Conservation (phyloP, 768 basidiomycete genomes). For the Gloeostereum incarnatum region DNA sequence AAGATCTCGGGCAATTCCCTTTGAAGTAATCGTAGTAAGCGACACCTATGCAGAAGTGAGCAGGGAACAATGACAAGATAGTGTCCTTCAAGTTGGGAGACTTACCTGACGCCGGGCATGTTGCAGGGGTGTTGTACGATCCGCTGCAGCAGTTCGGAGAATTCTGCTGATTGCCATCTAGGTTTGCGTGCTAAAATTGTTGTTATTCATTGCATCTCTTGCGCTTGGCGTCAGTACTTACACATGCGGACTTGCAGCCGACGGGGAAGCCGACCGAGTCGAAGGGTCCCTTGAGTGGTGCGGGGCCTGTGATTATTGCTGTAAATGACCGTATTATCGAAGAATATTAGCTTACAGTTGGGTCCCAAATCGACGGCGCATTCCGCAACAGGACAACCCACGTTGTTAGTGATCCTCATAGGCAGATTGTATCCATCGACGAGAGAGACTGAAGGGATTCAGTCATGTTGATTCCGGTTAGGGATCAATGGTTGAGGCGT, state of each 20-base stretch:
- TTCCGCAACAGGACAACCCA: constrained; percentile 41
- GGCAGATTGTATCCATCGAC: constrained; percentile 64
- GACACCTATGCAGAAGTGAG: constrained; percentile 11
- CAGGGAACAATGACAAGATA: not conserved
- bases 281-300: constrained; percentile 34
- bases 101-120: constrained; percentile 24
- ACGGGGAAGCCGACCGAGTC: constrained; percentile 36
- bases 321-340: not conserved
- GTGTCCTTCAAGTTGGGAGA: constrained; percentile 7
- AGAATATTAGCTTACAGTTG: constrained; percentile 1
- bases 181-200: constrained; percentile 13
- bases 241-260: constrained; percentile 46
- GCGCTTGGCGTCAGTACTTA: not conserved
- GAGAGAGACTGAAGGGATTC: constrained; percentile 35
- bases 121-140: constrained; percentile 19
- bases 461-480: not conserved
- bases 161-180: constrained; percentile 18
- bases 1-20: constrained; percentile 10
- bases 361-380: constrained; percentile 43
- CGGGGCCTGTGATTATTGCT: constrained; percentile 22
- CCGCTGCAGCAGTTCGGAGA: constrained; percentile 29
- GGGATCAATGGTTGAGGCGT: not conserved
- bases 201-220: not conserved
- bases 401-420: constrained; percentile 43
- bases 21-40: constrained; percentile 17